These are phyloP conservation scores for Starmerella powellii DNA, from an alignment of 805 yeast species.

Conservation along the genomic window DNA sequence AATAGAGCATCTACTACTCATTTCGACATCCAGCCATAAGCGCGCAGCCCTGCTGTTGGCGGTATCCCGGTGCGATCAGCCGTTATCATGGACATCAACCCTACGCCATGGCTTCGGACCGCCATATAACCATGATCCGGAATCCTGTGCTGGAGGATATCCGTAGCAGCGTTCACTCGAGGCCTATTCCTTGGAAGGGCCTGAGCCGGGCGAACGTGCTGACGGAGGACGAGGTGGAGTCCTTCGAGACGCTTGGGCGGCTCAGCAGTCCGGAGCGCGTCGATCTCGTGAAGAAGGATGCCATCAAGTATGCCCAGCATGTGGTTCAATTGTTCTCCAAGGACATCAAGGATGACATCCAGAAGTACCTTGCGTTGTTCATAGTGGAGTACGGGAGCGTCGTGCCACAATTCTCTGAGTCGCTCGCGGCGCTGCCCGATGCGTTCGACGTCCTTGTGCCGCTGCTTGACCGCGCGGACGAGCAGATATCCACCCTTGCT, in stretches of 20 bases:
- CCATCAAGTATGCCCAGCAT: conserved; percentile 43
- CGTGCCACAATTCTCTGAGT: conserved; percentile 24
- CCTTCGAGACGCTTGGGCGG: conserved; percentile 43
- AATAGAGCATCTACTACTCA: too few relatives aligned
- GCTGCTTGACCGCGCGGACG: conserved; percentile 43
- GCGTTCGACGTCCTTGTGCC: conserved; percentile 35
- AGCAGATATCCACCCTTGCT: conserved; percentile 43
- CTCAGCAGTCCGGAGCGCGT: conserved; percentile 29
- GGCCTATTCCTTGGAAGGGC: conserved; percentile 89
- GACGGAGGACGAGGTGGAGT: conserved; percentile 53
- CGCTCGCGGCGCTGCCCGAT: conserved; percentile 36
- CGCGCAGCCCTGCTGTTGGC: too few relatives aligned
- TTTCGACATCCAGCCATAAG: too few relatives aligned
- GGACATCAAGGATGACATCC: conserved; percentile 48
- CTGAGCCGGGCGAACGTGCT: conserved; percentile 62
- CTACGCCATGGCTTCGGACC: conserved; percentile 1
- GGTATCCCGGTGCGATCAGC: neutral
- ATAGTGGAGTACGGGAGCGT: conserved; percentile 41
- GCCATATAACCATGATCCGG: conserved; percentile 12
- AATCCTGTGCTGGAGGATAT: conserved; percentile 29
- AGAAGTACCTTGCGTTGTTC: conserved; percentile 51
- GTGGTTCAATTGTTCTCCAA: conserved; percentile 44
- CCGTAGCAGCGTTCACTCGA: conserved; percentile 51
- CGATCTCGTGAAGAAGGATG: conserved; percentile 30
- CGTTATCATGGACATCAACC: neutral